These are phyloP conservation scores for Citrullus amarus DNA, from an alignment of 306 rosid genomes.

Conservation along the genomic window DNA sequence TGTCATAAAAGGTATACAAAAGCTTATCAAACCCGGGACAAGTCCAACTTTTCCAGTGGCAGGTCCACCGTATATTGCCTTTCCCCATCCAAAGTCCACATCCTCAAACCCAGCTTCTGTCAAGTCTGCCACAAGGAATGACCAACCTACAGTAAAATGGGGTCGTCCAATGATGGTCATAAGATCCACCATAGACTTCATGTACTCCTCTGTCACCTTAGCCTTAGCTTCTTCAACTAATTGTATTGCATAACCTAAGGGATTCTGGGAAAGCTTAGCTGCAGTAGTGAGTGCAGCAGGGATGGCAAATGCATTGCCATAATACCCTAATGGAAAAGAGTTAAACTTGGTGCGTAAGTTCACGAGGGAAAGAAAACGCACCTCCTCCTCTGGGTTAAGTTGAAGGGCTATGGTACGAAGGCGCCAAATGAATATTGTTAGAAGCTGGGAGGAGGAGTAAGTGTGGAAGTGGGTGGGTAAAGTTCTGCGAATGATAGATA, in stretches of 20 bases:
- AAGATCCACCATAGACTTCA: conserved; percentile 29
- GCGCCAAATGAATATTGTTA: conserved; percentile 16
- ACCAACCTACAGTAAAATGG: background rate
- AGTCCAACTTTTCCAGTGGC: conserved; percentile 8
- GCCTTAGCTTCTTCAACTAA: conserved; percentile 17
- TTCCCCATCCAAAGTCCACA: conserved; percentile 47
- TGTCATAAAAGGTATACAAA: background rate
- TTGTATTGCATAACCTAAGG: conserved; percentile 12
- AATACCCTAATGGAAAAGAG: conserved; percentile 19
- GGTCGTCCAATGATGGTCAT: conserved; percentile 20
- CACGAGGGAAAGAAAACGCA: background rate
- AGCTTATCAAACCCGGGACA: conserved; percentile 2
- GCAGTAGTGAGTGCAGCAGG: conserved; percentile 5
- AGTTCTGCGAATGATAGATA: background rate
- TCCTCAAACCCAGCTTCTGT: background rate
- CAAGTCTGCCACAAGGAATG: conserved; percentile 18
- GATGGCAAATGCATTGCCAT: conserved; percentile 15
- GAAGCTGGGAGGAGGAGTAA: background rate
- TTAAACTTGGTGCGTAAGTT: conserved; percentile 8
- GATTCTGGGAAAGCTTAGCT: background rate
- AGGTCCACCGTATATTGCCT: conserved; percentile 10
- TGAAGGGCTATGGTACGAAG: conserved; percentile 13
- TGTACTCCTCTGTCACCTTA: conserved; percentile 24
- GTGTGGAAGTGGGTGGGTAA: background rate
- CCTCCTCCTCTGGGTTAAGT: background rate